These are phyloP conservation scores for Wallacemonas sp. DNA, from an alignment of 208 protist genomes.

Conservation along the genomic window DNA sequence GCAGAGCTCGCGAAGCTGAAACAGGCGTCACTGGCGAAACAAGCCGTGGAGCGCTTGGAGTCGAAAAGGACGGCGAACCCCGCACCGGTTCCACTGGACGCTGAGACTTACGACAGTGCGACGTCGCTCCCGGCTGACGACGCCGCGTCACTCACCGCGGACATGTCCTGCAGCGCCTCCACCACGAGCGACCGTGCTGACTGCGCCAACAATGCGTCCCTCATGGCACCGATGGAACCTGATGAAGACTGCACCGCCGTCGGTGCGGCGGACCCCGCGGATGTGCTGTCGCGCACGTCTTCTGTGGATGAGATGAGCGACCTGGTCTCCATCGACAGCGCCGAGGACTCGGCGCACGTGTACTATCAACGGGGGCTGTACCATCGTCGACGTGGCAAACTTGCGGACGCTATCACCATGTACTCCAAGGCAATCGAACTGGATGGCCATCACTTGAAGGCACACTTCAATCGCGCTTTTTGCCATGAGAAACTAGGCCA, in stretches of 20 bases:
- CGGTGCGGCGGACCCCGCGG: not conserved
- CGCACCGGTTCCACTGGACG: not conserved
- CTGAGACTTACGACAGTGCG: not conserved
- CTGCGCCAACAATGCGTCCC: not conserved
- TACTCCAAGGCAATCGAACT: conserved; percentile 82
- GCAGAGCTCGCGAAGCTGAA: not conserved
- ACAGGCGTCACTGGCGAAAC: too few species aligned
- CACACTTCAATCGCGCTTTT: conserved; percentile 90
- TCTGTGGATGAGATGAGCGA: not conserved
- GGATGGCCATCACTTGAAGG: conserved; percentile 80
- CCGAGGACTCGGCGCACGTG: conserved; percentile 27
- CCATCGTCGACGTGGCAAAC: conserved; percentile 65
- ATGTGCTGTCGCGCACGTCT: not conserved
- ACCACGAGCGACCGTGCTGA: not conserved
- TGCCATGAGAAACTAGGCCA: conserved; percentile 65
- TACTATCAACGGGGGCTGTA: conserved; percentile 74
- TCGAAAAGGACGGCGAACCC: not conserved
- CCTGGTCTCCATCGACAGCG: not conserved
- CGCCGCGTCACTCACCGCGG: not conserved
- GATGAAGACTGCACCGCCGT: not conserved
- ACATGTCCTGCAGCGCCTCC: not conserved
- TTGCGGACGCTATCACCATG: conserved; percentile 61
- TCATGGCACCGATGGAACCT: not conserved
- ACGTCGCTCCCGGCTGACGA: not conserved
- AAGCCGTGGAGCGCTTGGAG: not conserved